phyloP scores from a whole-genome alignment of 73 alveolate genomes.

The Paramecium pentaurelia region DNA sequence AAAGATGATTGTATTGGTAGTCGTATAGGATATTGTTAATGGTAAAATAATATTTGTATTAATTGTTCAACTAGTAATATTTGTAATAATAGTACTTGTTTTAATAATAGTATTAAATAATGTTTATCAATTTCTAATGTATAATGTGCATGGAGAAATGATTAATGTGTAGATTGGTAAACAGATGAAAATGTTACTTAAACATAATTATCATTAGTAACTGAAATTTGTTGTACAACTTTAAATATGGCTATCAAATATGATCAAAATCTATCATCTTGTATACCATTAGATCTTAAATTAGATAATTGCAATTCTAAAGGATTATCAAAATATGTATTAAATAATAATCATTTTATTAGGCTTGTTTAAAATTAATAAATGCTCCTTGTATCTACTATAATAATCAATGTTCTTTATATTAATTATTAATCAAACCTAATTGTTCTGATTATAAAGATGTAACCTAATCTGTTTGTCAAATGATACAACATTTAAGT shows the following conservation, averaged over 20 bases:
- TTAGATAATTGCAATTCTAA: not conserved
- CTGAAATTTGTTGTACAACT: not conserved
- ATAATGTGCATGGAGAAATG: conserved; percentile 13
- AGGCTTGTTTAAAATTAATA: not conserved
- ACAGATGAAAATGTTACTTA: not conserved
- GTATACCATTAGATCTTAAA: not conserved
- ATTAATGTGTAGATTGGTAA: not conserved
- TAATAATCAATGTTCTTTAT: not conserved
- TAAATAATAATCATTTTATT: not conserved
- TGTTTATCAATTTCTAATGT: not conserved
- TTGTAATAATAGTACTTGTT: not conserved
- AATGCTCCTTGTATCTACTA: not conserved
- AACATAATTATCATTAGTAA: not conserved
- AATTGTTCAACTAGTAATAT: not conserved
- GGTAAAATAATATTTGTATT: not conserved
- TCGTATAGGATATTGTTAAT: not conserved
- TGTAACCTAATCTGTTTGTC: not conserved
- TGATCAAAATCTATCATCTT: not conserved
- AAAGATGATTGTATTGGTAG: not conserved
- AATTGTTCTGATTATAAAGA: not conserved
- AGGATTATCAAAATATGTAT: conserved; percentile 1
- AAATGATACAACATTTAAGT: not conserved
- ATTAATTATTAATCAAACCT: not conserved
- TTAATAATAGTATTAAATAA: not conserved
- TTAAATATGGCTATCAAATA: not conserved